These are phyloP conservation scores for Stephania japonica DNA, from an alignment of 164 flowering plant species.

Conservation along the genomic window DNA sequence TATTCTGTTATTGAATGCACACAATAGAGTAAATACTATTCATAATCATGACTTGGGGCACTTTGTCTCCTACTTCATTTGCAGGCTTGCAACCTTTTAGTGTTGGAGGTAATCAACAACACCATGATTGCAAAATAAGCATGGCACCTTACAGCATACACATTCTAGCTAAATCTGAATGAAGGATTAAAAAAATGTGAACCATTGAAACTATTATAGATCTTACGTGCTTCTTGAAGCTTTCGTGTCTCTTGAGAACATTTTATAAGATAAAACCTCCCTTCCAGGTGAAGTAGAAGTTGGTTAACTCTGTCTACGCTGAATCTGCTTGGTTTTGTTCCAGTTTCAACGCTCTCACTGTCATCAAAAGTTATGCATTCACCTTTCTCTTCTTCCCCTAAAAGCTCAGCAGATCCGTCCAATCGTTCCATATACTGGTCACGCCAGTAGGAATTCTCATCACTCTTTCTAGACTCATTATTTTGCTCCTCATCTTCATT, in stretches of 20 bases:
- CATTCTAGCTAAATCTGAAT: too few species aligned
- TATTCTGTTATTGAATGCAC: too few species aligned
- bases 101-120: not conserved
- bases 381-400: constrained; percentile 23
- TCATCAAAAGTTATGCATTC: constrained; percentile 15
- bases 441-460: constrained; percentile 8
- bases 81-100: not conserved
- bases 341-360: constrained; percentile 22
- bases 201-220: too few species aligned
- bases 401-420: constrained; percentile 19
- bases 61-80: too few species aligned
- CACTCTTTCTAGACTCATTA: constrained; percentile 12
- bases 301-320: constrained; percentile 52
- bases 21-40: too few species aligned
- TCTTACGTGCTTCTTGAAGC: constrained; percentile 85
- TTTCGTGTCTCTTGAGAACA: constrained; percentile 96
- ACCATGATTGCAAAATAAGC: not conserved
- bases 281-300: constrained; percentile 65
- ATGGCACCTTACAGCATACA: not conserved
- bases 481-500: constrained; percentile 28
- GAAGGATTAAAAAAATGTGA: too few species aligned
- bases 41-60: too few species aligned
- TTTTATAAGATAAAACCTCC: constrained; percentile 75
- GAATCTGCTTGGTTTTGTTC: constrained; percentile 54
- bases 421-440: constrained; percentile 11